Base-by-base conservation (phyloP, 2,329 filamentous ascomycete genomes). In the Herpotrichia juniperi region DNA sequence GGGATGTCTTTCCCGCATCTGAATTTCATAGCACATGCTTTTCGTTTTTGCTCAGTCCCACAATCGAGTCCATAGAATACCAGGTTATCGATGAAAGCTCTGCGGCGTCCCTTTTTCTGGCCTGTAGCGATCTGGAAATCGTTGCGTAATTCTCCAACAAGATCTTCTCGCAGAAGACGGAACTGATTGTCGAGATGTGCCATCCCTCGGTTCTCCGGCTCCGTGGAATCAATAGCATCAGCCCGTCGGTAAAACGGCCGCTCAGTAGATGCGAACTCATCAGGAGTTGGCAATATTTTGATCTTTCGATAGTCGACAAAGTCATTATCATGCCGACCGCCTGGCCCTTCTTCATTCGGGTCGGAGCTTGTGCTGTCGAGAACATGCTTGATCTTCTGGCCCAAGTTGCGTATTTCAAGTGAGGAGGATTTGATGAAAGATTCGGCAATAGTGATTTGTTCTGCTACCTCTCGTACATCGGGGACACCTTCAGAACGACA, bases 241-340 rank as follows among this genome's bases (percentile, higher is more conserved):
- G 81, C 78, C 0, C 73, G 78, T 6, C 81, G 80, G 39, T 85
- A 83, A 65, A 84, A 91, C 2, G 69, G 68, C 9, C 0, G 83
- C 79, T 21, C 67, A 63, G 2, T 81, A 0, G 80, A 87, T 0
- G 76, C 51, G 1, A 91, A 77, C 62, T 92, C 89, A 44, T 88
- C 83, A 0, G 79, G 68, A 0, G 88, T 91, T 0, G 89, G 89
- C 42, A 84, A 80, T 12, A 91, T 85, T 2, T 80, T 73, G 28
- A 90, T 84, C 0, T 84, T 53, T 0, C 83, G 78, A 58, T 86
- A 87, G 56, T 90, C 79, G 1, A 62, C 74, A 62, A 82, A 82
- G 59, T 92, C 89, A 48, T 93, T 93, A 67, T 92, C 87, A 57
- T 93, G 88, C 0, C 89, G 81, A 0, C 87, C 87, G 0, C 89